Percentiles rank a stretch among this genome's conserved stretches.
Evolutionary conservation across 2,329 filamentous ascomycete species (phyloP).

Genomic region (Xylaria sp.): DNA sequence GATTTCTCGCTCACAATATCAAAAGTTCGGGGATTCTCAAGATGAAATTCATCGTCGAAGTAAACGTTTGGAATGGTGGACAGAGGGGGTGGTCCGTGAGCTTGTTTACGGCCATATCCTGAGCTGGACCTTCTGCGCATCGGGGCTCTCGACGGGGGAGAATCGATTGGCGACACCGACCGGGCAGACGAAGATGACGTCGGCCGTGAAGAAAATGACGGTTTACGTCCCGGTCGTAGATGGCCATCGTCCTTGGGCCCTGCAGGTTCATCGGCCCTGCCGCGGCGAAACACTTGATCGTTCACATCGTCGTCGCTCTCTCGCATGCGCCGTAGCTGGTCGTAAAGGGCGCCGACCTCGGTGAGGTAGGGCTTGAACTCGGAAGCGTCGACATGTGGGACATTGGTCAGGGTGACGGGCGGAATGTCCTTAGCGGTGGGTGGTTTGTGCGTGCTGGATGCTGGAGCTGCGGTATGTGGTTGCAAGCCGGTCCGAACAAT

Average conservation of each 20-base stretch:
- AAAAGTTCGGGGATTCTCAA: slow-evolving; percentile 96
- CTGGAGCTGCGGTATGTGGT: slow-evolving; percentile 77
- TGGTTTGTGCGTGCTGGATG: slow-evolving; percentile 78
- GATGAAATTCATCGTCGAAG: slow-evolving; percentile 92
- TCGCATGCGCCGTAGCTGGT: slow-evolving; percentile 86
- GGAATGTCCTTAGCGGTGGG: slow-evolving; percentile 91
- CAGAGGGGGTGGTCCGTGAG: slow-evolving; percentile 82
- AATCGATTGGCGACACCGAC: slow-evolving; percentile 62
- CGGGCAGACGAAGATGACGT: slow-evolving; percentile 58
- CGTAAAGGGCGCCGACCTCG: slow-evolving; percentile 87
- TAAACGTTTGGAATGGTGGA: slow-evolving; percentile 94
- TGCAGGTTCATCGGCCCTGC: slow-evolving; percentile 56
- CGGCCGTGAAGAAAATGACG: slow-evolving; percentile 52
- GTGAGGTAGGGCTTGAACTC: slow-evolving; percentile 86
- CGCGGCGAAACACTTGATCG: slow-evolving; percentile 53
- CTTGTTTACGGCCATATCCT: slow-evolving; percentile 64
- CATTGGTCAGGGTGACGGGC: slow-evolving; percentile 89
- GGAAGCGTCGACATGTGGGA: slow-evolving; percentile 79
- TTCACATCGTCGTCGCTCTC: slow-evolving; percentile 74
- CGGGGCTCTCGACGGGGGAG: slow-evolving; percentile 49
- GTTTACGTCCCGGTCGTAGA: slow-evolving; percentile 57
- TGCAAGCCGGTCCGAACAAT: slow-evolving; percentile 89
- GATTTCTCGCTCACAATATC: slow-evolving; percentile 96
- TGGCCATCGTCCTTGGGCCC: slow-evolving; percentile 54
- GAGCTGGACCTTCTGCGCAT: slow-evolving; percentile 56